A percentile compares a stretch with the other conserved stretches of the same genome.
These are phyloP conservation scores for Thinopyrum elongatum DNA, from an alignment of 176 grass and related monocot species.

Conservation along the genomic window DNA sequence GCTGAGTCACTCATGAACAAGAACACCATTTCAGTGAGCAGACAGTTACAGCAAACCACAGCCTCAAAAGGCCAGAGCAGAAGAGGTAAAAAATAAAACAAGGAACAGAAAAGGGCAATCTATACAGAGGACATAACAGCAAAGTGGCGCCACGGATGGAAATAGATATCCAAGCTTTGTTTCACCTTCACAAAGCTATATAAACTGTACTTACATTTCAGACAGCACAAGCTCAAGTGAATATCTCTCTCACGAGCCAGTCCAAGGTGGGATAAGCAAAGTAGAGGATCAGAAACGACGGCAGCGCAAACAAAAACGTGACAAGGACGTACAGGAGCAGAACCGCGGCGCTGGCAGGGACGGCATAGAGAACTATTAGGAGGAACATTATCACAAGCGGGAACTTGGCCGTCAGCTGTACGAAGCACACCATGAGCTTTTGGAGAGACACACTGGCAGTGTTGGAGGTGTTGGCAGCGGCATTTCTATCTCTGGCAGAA, in stretches of 20 bases:
- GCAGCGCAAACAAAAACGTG: slow-evolving; percentile 81
- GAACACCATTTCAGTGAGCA: slow-evolving; percentile 14
- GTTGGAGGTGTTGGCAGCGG: slow-evolving; percentile 28
- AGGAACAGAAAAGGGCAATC: not conserved
- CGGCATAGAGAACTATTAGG: slow-evolving; percentile 76
- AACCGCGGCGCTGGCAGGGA: slow-evolving; percentile 72
- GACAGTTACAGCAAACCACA: not conserved
- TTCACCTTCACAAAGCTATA: not conserved
- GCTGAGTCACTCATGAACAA: not conserved
- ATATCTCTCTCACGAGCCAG: slow-evolving; percentile 85
- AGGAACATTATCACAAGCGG: slow-evolving; percentile 84
- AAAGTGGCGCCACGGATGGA: not conserved
- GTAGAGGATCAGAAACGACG: slow-evolving; percentile 82
- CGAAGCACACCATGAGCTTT: slow-evolving; percentile 60
- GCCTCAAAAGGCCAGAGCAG: not conserved
- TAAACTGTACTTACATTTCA: not conserved
- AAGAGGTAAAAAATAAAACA: not conserved
- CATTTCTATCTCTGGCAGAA: slow-evolving; percentile 8
- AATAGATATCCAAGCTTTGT: not conserved
- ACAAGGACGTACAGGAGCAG: slow-evolving; percentile 65
- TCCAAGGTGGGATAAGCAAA: slow-evolving; percentile 83
- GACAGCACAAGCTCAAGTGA: slow-evolving; percentile 32
- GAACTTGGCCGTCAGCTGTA: slow-evolving; percentile 83
- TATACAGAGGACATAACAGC: not conserved
- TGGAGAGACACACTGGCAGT: slow-evolving; percentile 48